These are phyloP conservation scores for Sphaerostilbella broomeana DNA, from an alignment of 2,329 filamentous ascomycete genomes.

Conservation along the genomic window DNA sequence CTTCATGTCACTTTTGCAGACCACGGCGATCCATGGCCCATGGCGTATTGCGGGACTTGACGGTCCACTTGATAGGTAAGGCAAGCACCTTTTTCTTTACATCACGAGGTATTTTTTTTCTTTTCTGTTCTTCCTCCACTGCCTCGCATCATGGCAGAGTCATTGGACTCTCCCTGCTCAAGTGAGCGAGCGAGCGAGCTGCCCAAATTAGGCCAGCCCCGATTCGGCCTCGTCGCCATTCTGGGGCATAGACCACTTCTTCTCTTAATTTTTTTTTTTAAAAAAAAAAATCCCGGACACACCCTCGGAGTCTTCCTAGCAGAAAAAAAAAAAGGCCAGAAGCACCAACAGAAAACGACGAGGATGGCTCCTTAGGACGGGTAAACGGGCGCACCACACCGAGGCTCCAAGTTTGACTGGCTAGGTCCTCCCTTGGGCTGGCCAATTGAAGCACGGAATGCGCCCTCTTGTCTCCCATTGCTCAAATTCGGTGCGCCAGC, in stretches of 20 bases:
- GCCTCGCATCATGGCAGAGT: conserved; percentile 39
- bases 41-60: conserved; percentile 68
- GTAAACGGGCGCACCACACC: conserved; percentile 10
- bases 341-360: too few relatives aligned
- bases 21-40: conserved; percentile 65
- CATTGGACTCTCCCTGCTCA: conserved; percentile 38
- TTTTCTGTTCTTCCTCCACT: conserved; percentile 13
- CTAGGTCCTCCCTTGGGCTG: conserved; percentile 15
- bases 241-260: neutral
- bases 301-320: conserved; percentile 12
- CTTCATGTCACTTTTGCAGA: conserved; percentile 67
- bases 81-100: conserved; percentile 7
- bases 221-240: conserved; percentile 1
- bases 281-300: too few relatives aligned
- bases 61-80: conserved; percentile 87
- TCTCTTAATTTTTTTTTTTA: too few relatives aligned
- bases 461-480: conserved; percentile 41
- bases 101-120: conserved; percentile 12
- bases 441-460: conserved; percentile 36
- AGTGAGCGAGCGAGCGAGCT: conserved; percentile 26
- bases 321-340: conserved; percentile 3
- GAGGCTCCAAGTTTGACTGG: conserved; percentile 16
- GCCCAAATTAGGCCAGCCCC: neutral
- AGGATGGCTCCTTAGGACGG: too few relatives aligned
- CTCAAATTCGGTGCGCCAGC: conserved; percentile 34